Evolutionary conservation across 805 yeast species (phyloP), one percentile per base, ranked within the genome.

Genomic region (Kodamaea sagamina): DNA sequence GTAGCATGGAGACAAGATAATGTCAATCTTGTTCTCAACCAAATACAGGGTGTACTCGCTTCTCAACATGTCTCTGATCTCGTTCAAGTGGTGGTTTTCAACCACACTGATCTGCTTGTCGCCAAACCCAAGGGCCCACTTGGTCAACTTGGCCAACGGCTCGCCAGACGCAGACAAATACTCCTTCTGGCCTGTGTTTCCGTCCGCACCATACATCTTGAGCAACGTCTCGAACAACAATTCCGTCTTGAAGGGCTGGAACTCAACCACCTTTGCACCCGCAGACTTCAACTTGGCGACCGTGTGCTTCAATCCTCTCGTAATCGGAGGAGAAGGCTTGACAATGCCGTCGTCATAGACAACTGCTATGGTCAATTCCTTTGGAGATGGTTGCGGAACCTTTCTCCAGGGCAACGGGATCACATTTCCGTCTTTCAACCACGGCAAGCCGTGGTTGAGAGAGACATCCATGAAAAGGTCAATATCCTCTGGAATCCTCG

Each of bases 381-480:
- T 44, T 3, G 81, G 65, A n/a, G 57, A 52, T 1, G 75, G 75
- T 29, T 47, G 50, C 1, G 50, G 56, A 4, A 75, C 77, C 3
- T 68, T 59, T 57, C 74, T 72, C 85, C 86, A 81, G 3, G 75
- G 73, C 44, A 79, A 53, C 26, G 78, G 79, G 19, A 76, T 47
- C 46, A 71, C 58, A 57, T 70, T 66, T 25, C 69, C 74, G 52
- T 78, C 82, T 5, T 49, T 51, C 17, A 65, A 63, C 86, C 87
- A 82, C 9, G 88, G 89, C 48, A 77, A 67, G 47, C 88, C 89
- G 24, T 68, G 67, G 54, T 81, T 81, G 50, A 80, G 68, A 59
- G 79, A 82, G 13, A 66, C 47, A 44, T 77, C 71, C 89, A 84
- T 84, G 67, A 81, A 81, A 44, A 79, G 62, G 15, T 84, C 89